Conservation (phyloP, 805 yeast genomes). For the Jamesozyma jinghongensis region DNA sequence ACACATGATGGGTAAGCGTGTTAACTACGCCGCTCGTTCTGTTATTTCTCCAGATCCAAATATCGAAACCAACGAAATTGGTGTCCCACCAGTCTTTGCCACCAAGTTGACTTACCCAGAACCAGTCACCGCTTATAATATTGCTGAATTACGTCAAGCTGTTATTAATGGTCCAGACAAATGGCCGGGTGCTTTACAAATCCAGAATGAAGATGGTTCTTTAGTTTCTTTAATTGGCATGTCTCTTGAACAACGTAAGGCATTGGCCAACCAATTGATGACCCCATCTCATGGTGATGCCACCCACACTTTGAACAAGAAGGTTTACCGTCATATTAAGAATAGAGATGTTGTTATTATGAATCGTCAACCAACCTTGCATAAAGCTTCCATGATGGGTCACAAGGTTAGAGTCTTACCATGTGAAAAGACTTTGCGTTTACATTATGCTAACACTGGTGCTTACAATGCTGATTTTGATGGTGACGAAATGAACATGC, state of each 20-base stretch:
- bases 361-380: conserved; percentile 99
- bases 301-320: conserved; percentile 67
- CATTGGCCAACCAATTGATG: conserved; percentile 85
- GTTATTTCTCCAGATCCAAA: conserved; percentile 99
- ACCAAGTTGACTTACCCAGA: conserved; percentile 93
- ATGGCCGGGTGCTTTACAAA: conserved; percentile 98
- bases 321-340: conserved; percentile 88
- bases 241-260: conserved; percentile 89
- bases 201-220: conserved; percentile 92
- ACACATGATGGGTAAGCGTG: conserved; percentile 99
- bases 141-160: conserved; percentile 83
- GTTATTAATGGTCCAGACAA: conserved; percentile 95
- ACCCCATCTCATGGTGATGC: conserved; percentile 65
- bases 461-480: conserved; percentile 98
- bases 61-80: conserved; percentile 94
- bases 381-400: conserved; percentile 99
- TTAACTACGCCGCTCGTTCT: conserved; percentile 96
- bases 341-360: conserved; percentile 92
- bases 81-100: conserved; percentile 98
- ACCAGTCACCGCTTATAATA: conserved; percentile 90
- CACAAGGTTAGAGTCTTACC: conserved; percentile 95
- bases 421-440: conserved; percentile 90
- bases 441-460: conserved; percentile 98
- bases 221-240: conserved; percentile 74
- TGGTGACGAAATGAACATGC: conserved; percentile 99